A percentile compares a stretch with the other conserved stretches of the same genome.
Evolutionary conservation across 495 filamentous ascomycete genomes (phyloP).

Genomic region (Annulohypoxylon moriforme): DNA sequence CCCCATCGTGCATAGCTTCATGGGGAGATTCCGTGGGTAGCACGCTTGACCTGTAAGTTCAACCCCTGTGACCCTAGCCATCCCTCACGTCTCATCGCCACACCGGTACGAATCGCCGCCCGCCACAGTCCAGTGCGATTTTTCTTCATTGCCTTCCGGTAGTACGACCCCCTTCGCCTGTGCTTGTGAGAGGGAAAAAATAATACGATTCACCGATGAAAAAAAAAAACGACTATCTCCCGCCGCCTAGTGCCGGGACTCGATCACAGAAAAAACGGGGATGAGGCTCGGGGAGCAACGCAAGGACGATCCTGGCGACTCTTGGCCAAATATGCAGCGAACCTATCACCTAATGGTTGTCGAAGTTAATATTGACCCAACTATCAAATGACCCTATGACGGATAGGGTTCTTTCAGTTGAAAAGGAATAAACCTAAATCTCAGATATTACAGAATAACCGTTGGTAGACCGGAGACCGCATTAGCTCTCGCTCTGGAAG

Average conservation of each 20-base stretch:
- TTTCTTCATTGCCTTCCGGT: slow-evolving; percentile 31
- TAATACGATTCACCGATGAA: slow-evolving; percentile 28
- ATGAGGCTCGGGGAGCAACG: slow-evolving; percentile 33
- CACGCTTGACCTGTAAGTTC: slow-evolving; percentile 39
- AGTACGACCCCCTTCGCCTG: slow-evolving; percentile 30
- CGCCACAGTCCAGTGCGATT: slow-evolving; percentile 26
- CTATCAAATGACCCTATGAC: slow-evolving; percentile 9
- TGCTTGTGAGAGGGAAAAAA: neutral
- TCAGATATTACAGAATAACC: slow-evolving; percentile 12
- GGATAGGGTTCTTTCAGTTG: slow-evolving; percentile 21
- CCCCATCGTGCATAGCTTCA: slow-evolving; percentile 29
- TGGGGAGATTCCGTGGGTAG: slow-evolving; percentile 24
- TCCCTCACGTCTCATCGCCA: slow-evolving; percentile 42
- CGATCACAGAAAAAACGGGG: neutral
- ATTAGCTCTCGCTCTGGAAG: slow-evolving; percentile 9
- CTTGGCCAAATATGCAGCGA: slow-evolving; percentile 22
- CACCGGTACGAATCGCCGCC: slow-evolving; percentile 45
- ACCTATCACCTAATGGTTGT: slow-evolving; percentile 10
- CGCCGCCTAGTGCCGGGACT: slow-evolving; percentile 29
- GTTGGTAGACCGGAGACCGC: slow-evolving; percentile 24
- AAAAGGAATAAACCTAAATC: slow-evolving; percentile 18
- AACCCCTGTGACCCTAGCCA: slow-evolving; percentile 46
- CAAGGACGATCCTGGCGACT: slow-evolving; percentile 31
- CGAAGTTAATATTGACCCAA: slow-evolving; percentile 29
- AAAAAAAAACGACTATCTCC: slow-evolving; percentile 2